Evolutionary conservation across 768 basidiomycete genomes (phyloP), one percentile per base, ranked within the genome.

Genomic region (Neoboletus magnificus): DNA sequence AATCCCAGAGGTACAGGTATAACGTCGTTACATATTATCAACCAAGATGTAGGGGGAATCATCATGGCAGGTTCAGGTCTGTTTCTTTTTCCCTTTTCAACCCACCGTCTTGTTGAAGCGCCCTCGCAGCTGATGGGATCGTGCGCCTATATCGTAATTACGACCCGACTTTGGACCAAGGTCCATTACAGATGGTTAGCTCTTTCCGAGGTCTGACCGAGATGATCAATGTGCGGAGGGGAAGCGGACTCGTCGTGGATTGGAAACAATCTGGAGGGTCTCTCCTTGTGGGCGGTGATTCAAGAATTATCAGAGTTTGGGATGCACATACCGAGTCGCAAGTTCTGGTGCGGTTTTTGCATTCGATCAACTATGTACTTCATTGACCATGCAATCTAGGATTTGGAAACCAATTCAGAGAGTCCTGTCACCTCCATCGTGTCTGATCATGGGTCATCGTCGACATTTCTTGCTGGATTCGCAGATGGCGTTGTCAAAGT

Each of bases 71-170:
- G 86, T 5, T 89, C 96, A 58, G 84, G 93, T 93, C 63, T 56
- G 85, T 73, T 29, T n/a, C 4, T 37, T 51, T 25, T 11, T 48
- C 6, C 57, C 11, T 22, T 33, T 33, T 40, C 35, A 16, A 12
- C 5, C 13, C 5, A 3, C 20, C n/a, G 0, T 54, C 29, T 35
- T 32, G 25, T 23, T 54, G 35, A 48, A 58, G 37, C 18, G 35
- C n/a, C 49, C 48, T 18, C 50, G 9, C 64, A 96, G 94, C 92
- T 47, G 96, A 98, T 62, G 95, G 95, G 13, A 82, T 91, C 62
- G 83, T 98, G 60, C 90, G 95, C 32, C 76, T 98, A 22, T 98
- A 89, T 71, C 84, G 94, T 40, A 92, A 97, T 65, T 98, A 97
- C 65, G 94, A 97, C 67, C 81, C 86, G 0, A 78, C 75, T 10